phyloP scores from a whole-genome alignment of 1,284 basidiomycete genomes.

The Austropuccinia psidii region DNA sequence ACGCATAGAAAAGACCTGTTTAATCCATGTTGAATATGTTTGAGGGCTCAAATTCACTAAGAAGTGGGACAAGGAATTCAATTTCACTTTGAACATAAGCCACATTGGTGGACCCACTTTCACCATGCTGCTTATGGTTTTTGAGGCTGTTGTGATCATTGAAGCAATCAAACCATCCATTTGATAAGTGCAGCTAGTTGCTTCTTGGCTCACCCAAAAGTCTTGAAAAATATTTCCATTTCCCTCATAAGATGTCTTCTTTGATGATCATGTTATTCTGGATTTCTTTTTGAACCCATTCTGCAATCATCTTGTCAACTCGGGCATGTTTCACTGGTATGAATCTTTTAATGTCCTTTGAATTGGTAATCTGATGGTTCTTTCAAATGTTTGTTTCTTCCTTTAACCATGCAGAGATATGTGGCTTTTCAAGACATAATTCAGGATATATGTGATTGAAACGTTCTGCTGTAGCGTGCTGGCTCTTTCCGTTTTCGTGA shows the following conservation, averaged over 20 bases:
- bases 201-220: not conserved
- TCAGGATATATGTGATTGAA: constrained; percentile 28
- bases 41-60: too few relatives aligned
- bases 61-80: too few relatives aligned
- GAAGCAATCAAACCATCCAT: constrained; percentile 21
- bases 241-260: not conserved
- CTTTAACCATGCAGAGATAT: constrained; percentile 30
- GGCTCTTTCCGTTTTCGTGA: constrained; percentile 19
- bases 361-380: not conserved
- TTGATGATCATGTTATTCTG: not conserved
- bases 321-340: not conserved
- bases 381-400: constrained; percentile 16
- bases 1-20: too few relatives aligned
- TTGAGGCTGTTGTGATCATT: not conserved
- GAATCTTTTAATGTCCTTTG: constrained; percentile 1
- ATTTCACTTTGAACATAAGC: too few relatives aligned
- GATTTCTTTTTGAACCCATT: constrained; percentile 6
- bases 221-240: constrained; percentile 10
- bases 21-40: too few relatives aligned
- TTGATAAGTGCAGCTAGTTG: constrained; percentile 4
- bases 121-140: too few relatives aligned
- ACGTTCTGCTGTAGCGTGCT: constrained; percentile 16
- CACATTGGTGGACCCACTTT: too few relatives aligned
- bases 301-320: not conserved
- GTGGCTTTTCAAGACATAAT: constrained; percentile 19